These are phyloP conservation scores for Acanthamoeba divionensis DNA, from an alignment of 208 protist species.

Conservation along the genomic window DNA sequence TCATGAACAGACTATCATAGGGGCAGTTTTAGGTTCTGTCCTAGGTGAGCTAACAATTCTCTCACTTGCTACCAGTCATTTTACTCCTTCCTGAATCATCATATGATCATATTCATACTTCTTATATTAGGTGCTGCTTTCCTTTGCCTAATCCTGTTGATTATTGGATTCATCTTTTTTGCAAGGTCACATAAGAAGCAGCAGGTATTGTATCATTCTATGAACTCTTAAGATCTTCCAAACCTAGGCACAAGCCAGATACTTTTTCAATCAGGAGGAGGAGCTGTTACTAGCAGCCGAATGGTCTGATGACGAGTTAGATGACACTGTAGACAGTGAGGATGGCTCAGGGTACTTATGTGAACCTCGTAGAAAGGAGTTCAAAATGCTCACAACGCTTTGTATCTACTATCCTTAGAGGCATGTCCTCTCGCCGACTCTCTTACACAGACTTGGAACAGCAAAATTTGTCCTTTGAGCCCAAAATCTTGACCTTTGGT, in stretches of 20 bases:
- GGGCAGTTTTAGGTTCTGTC: too few species aligned
- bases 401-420: neutral
- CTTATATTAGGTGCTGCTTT: neutral
- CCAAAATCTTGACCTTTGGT: constrained; percentile 26
- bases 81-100: too few species aligned
- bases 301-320: neutral
- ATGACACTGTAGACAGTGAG: neutral
- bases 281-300: neutral
- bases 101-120: too few species aligned
- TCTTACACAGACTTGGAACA: neutral
- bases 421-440: neutral
- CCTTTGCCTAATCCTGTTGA: neutral
- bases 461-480: neutral
- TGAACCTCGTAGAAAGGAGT: neutral
- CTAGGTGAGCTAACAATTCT: too few species aligned
- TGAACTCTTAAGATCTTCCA: too few species aligned
- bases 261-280: too few species aligned
- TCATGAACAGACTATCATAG: too few species aligned
- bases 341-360: too few species aligned
- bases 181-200: neutral
- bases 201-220: too few species aligned
- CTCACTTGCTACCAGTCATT: too few species aligned
- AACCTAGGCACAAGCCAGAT: too few species aligned
- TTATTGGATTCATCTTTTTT: neutral
- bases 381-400: neutral